phyloP scores from a whole-genome alignment of 1,284 basidiomycete species.

The Grifola frondosa region DNA sequence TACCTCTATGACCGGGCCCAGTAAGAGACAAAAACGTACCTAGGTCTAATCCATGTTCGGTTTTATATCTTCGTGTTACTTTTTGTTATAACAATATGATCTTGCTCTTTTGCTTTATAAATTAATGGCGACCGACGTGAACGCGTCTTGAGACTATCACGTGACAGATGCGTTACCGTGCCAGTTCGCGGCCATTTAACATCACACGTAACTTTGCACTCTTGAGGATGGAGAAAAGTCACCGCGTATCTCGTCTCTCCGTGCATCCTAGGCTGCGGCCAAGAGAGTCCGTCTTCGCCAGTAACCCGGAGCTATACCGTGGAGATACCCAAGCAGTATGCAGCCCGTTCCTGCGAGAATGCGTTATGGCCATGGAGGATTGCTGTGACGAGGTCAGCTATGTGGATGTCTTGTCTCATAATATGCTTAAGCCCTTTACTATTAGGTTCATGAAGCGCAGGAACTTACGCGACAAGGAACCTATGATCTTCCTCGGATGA shows the following conservation, averaged over 20 bases:
- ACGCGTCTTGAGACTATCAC: no score
- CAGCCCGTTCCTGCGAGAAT: constrained; percentile 68
- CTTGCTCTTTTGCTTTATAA: not conserved
- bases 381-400: constrained; percentile 66
- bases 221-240: constrained; percentile 19
- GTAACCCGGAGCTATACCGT: constrained; percentile 56
- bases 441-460: constrained; percentile 68
- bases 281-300: constrained; percentile 66
- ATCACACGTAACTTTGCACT: not conserved
- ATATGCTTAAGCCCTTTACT: no score
- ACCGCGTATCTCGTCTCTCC: constrained; percentile 56
- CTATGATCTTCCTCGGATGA: constrained; percentile 66
- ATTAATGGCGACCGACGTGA: constrained; percentile 8
- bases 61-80: no score
- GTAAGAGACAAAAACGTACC: constrained; percentile 24
- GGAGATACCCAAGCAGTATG: constrained; percentile 62
- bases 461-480: constrained; percentile 68
- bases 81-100: not conserved
- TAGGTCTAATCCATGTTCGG: no score
- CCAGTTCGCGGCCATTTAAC: not conserved
- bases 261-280: constrained; percentile 49
- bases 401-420: not conserved
- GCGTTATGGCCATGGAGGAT: constrained; percentile 71
- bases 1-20: constrained; percentile 20
- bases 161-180: not conserved